These are phyloP conservation scores for Bolboschoenoplectus hybrid DNA, from an alignment of 202 grass and related monocot species.

Conservation along the genomic window DNA sequence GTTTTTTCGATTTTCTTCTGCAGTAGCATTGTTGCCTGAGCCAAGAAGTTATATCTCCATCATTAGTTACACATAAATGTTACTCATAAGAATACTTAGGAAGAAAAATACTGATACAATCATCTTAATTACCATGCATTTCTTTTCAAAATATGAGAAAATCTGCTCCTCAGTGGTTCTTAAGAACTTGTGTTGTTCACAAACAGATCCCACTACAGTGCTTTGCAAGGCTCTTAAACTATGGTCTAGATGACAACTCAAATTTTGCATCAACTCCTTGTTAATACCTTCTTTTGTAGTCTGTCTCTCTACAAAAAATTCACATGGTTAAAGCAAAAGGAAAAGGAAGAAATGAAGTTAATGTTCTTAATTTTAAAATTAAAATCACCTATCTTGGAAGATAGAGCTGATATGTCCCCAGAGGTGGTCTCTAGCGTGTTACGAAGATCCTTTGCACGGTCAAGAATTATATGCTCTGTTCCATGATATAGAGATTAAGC, in stretches of 20 bases:
- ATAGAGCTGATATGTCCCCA: slow-evolving; percentile 53
- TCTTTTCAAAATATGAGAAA: slow-evolving; percentile 61
- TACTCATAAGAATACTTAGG: slow-evolving; percentile 23
- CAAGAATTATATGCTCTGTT: slow-evolving; percentile 57
- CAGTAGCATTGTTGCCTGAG: slow-evolving; percentile 58
- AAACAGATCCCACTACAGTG: slow-evolving; percentile 63
- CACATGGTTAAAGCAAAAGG: slow-evolving; percentile 8
- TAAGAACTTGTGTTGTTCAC: slow-evolving; percentile 56
- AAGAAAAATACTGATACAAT: slow-evolving; percentile 25
- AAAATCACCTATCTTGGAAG: slow-evolving; percentile 64
- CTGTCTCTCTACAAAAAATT: slow-evolving; percentile 61
- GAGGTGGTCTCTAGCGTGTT: slow-evolving; percentile 60
- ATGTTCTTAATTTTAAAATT: neutral
- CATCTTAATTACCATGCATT: slow-evolving; percentile 55
- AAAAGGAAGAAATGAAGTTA: neutral
- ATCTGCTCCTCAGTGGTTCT: slow-evolving; percentile 62
- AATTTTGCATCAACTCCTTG: slow-evolving; percentile 57
- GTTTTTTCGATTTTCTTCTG: slow-evolving; percentile 60
- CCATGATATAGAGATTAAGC: slow-evolving; percentile 33
- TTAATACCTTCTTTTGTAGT: slow-evolving; percentile 63
- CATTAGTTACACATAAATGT: slow-evolving; percentile 31
- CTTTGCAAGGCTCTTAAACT: slow-evolving; percentile 55
- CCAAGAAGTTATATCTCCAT: slow-evolving; percentile 32
- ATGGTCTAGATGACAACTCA: slow-evolving; percentile 57
- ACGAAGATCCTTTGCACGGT: slow-evolving; percentile 61